Evolutionary conservation across 805 yeast species (phyloP), one percentile per base, ranked within the genome.

Genomic region (Candida loeiensis): DNA sequence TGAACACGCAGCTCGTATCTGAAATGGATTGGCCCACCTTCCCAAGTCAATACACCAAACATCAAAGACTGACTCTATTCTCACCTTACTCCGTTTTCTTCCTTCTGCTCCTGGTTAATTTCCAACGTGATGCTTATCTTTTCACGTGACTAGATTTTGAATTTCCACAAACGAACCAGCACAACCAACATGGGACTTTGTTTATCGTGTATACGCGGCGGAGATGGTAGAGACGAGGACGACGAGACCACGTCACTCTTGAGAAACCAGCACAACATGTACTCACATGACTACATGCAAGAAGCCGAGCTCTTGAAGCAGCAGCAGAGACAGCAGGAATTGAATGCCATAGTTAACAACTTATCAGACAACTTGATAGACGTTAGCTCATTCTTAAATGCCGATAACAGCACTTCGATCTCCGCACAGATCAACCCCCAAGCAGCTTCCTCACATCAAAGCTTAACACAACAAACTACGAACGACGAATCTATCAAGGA

Each of bases 341-440:
- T 74, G 32, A 68, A 67, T 40, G 52, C 55, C 18, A 73, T 74
- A 12, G 79, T 74, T 34, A 67, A 67, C 45, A 77, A 72, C 34
- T 39, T 47, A 18, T 47, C 51, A 4, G 51, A 47, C 15, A 47
- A 47, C 32, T 37, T 47, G 29, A 47, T 47, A 4, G 51, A 47
- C 19, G 49, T 47, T 6, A 37, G 37, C 15, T 40, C 47, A 4
- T 47, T 47, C 43, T 45, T 47, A 44, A 42, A 42, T 36, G 39
- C 35, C 17, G 37, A 42, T n/a, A 33, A 19, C 37, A 37, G 30
- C 21, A 25, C 34, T 12, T 30, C 26, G 13, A 25, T 37, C 15
- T 30, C 32, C 3, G 15, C 33, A 4, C 39, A 30, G 33, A 15
- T 21, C 16, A 26, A 24, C 16, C 22, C n/a, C 6, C 35, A 11